Conservation (phyloP, 192 early-diverging fungal species). For the Backusella mclennaniae region DNA sequence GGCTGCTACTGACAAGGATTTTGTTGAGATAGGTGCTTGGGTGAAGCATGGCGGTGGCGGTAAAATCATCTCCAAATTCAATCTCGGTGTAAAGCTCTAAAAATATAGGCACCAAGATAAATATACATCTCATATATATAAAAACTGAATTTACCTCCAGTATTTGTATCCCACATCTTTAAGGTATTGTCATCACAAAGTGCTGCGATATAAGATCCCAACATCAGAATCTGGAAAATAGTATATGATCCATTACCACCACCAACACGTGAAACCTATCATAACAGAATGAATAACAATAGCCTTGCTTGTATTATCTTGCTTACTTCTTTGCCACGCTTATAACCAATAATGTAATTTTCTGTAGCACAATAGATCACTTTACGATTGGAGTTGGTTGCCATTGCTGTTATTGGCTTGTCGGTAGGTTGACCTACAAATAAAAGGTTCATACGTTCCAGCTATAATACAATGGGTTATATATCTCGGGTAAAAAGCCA, state of each 20-base stretch:
- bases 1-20: slow-evolving; percentile 78
- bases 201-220: slow-evolving; percentile 76
- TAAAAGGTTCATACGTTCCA: slow-evolving; percentile 72
- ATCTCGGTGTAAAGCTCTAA: slow-evolving; percentile 70
- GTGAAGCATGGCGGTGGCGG: slow-evolving; percentile 76
- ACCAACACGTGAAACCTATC: slow-evolving; percentile 27
- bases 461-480: slow-evolving; percentile 27
- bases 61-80: slow-evolving; percentile 73
- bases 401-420: slow-evolving; percentile 68
- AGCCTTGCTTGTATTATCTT: not conserved
- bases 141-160: slow-evolving; percentile 49
- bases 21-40: slow-evolving; percentile 99
- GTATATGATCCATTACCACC: slow-evolving; percentile 35
- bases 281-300: slow-evolving; percentile 18
- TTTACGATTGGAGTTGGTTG: slow-evolving; percentile 54
- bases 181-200: slow-evolving; percentile 80
- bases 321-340: slow-evolving; percentile 65
- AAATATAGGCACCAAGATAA: not conserved
- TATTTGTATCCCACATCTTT: slow-evolving; percentile 74
- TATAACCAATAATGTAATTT: slow-evolving; percentile 57
- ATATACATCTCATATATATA: not conserved
- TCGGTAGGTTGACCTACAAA: slow-evolving; percentile 75
- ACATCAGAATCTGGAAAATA: slow-evolving; percentile 64
- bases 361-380: slow-evolving; percentile 75
- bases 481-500: not conserved